Base-by-base conservation (phyloP, 768 basidiomycete species). In the Chalciporus pseudorubinellus region DNA sequence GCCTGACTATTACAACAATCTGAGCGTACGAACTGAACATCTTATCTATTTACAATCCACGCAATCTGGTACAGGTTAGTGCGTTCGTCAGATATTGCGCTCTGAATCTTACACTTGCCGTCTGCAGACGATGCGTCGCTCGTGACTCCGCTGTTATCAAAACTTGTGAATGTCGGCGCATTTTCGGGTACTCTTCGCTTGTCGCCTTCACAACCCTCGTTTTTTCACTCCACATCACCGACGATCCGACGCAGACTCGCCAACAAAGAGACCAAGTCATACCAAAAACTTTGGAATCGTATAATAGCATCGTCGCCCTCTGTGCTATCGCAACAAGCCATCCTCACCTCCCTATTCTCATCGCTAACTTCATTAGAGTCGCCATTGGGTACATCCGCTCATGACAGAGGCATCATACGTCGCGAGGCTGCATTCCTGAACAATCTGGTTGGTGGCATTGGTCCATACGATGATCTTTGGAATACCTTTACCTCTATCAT, bases 201-300 rank as follows among this genome's bases (percentile, higher is more conserved):
- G 6, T 67, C 79, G 3, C 77, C 75, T n/a, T 81, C 82, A 0
- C 86, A 86, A 50, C 75, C 84, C 6, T 90, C 86, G 1, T 92
- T 92, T 71, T 91, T 89, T 67, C 64, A 69, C 22, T 63, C 74
- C 3, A 74, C 71, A 3, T 66, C 85, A 28, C 73, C 79, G 7
- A 68, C 63, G 12, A 79, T 90, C 39, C 79, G 77, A 24, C 39
- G 50, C 19, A 72, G 74, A 20, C 57, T 81, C 10, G 52, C 38
- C 38, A 51, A 52, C 4, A 48, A 54, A 34, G 61, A 64, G 14
- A 46, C 50, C 11, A 39, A 57, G 1, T 48, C 61, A 4, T 89
- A 86, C 65, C 74, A 73, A 26, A 57, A 59, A 16, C 66, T 75
- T 24, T 89, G 85, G 85, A 65, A 67, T 14, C 65, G 67, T 7